phyloP scores from a whole-genome alignment of 306 rosid species.

The Trifolium pratense region DNA sequence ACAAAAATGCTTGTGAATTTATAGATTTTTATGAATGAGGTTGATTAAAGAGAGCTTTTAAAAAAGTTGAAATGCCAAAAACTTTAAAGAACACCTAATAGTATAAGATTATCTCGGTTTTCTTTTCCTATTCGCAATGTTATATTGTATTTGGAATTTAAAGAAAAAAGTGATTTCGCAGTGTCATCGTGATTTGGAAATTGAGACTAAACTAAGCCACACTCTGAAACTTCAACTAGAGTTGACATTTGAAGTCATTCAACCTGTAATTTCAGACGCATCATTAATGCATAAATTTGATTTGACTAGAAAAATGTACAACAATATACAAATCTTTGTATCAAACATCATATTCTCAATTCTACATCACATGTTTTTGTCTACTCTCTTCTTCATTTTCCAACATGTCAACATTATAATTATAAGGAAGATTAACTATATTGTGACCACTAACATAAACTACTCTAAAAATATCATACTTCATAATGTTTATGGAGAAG shows the following conservation, averaged over 20 bases:
- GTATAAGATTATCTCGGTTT: no score
- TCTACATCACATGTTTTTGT: slow-evolving; percentile 6
- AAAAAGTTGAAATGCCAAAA: background rate
- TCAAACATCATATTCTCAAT: background rate
- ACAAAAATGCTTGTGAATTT: background rate
- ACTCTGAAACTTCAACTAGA: background rate
- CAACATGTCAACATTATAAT: slow-evolving; percentile 47
- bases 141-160: no score
- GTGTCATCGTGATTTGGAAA: no score
- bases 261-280: background rate
- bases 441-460: slow-evolving; percentile 53
- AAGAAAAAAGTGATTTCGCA: background rate
- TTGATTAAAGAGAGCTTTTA: background rate
- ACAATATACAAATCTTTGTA: background rate
- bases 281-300: background rate
- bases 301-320: background rate
- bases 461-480: slow-evolving; percentile 73
- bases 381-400: slow-evolving; percentile 50
- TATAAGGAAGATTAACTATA: slow-evolving; percentile 40
- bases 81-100: background rate
- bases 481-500: slow-evolving; percentile 48
- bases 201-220: background rate
- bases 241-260: background rate
- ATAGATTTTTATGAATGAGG: background rate
- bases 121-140: no score